Conservation (phyloP, 106 monocot genomes). For the Allium sativum region DNA sequence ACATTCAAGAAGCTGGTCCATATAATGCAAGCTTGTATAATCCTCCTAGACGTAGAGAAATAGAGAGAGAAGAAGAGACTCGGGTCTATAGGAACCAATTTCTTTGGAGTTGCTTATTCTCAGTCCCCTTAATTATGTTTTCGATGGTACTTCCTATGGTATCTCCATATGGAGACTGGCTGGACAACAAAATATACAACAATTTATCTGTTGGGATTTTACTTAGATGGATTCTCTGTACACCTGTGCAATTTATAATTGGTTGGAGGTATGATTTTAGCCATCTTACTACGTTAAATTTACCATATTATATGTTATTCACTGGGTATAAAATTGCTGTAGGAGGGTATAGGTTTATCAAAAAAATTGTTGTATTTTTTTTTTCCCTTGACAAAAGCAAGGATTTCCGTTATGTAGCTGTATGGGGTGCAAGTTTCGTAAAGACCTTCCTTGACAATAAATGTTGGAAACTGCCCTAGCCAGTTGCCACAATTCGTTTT, state of each 20-base stretch:
- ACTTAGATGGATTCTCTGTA: slow-evolving; percentile 61
- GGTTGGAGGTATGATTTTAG: slow-evolving; percentile 69
- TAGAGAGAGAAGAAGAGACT: slow-evolving; percentile 44
- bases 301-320: too few relatives aligned
- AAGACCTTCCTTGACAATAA: too few relatives aligned
- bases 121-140: slow-evolving; percentile 68
- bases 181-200: slow-evolving; percentile 40
- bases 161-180: slow-evolving; percentile 63
- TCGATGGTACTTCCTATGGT: slow-evolving; percentile 91
- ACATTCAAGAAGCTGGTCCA: slow-evolving; percentile 43
- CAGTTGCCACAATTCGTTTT: too few relatives aligned
- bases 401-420: too few relatives aligned
- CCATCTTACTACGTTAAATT: slow-evolving; percentile 1
- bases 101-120: slow-evolving; percentile 78
- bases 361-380: too few relatives aligned
- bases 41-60: slow-evolving; percentile 44
- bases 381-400: too few relatives aligned
- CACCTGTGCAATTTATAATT: slow-evolving; percentile 88
- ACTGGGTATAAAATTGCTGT: too few relatives aligned
- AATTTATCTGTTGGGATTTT: slow-evolving; percentile 61
- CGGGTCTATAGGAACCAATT: slow-evolving; percentile 52
- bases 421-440: too few relatives aligned
- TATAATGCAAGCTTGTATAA: slow-evolving; percentile 60
- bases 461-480: too few relatives aligned
- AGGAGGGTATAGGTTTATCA: too few relatives aligned